Conservation (phyloP, 495 filamentous ascomycete genomes). For the Bombardia bombarda region DNA sequence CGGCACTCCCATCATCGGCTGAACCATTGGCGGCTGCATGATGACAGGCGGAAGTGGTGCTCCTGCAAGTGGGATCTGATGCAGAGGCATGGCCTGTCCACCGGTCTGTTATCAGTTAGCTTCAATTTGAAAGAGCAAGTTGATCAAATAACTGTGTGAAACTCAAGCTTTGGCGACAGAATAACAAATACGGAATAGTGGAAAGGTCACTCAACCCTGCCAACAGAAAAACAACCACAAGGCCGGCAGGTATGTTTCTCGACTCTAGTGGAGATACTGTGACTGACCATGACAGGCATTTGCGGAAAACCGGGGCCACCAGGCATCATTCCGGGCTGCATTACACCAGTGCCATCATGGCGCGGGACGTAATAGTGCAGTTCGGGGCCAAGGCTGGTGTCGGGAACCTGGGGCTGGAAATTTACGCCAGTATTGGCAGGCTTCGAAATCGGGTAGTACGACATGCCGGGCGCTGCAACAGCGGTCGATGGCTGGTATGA, state of each 20-base stretch:
- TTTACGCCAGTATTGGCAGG: conserved; percentile 19
- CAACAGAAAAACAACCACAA: too few relatives aligned
- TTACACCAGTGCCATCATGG: conserved; percentile 26
- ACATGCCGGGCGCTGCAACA: not conserved
- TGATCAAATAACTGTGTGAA: too few relatives aligned
- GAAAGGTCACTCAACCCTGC: not conserved
- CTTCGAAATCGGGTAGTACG: not conserved
- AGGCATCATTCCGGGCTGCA: not conserved
- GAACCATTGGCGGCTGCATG: conserved; percentile 10
- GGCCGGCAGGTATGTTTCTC: too few relatives aligned
- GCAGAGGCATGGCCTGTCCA: conserved; percentile 1
- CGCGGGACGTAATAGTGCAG: conserved; percentile 39
- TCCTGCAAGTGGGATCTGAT: conserved; percentile 6
- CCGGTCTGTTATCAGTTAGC: too few relatives aligned
- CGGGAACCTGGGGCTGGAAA: conserved; percentile 40
- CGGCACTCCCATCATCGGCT: conserved; percentile 6
- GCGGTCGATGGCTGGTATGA: not conserved
- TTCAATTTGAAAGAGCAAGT: too few relatives aligned
- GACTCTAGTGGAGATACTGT: too few relatives aligned
- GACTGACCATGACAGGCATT: too few relatives aligned
- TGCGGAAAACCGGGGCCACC: not conserved
- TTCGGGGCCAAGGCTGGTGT: conserved; percentile 36
- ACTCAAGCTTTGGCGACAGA: too few relatives aligned
- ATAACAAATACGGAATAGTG: not conserved
- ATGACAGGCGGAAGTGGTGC: conserved; percentile 9